These are phyloP conservation scores for Coemansia sp. DNA, from an alignment of 371 early-diverging fungal genomes.

Conservation along the genomic window DNA sequence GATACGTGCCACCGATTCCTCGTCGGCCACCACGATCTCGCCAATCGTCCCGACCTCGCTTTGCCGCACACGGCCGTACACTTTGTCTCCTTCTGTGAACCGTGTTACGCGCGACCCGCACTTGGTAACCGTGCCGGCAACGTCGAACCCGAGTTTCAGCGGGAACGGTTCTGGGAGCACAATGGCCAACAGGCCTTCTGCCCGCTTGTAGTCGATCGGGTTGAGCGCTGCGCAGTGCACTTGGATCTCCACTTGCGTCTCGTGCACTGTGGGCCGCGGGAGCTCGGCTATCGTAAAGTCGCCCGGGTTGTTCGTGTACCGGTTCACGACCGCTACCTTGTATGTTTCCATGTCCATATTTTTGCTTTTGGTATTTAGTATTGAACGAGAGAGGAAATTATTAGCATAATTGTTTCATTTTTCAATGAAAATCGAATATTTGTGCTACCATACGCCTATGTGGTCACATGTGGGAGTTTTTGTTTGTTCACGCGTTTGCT, in stretches of 20 bases:
- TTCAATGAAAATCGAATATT: no score
- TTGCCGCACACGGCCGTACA: slow-evolving; percentile 43
- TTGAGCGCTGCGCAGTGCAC: slow-evolving; percentile 46
- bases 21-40: slow-evolving; percentile 21
- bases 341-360: slow-evolving; percentile 4
- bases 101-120: slow-evolving; percentile 23
- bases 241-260: slow-evolving; percentile 19
- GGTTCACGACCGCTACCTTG: slow-evolving; percentile 10
- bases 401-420: no score
- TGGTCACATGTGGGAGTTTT: no score
- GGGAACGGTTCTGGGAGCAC: slow-evolving; percentile 50
- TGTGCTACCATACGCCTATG: no score
- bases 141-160: slow-evolving; percentile 53
- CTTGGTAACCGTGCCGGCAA: slow-evolving; percentile 38
- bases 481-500: no score
- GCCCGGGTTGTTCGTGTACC: slow-evolving; percentile 13
- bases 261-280: neutral
- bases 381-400: no score
- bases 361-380: neutral
- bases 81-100: slow-evolving; percentile 53
- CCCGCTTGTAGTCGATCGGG: slow-evolving; percentile 42
- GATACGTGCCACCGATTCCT: slow-evolving; percentile 18
- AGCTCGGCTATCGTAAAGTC: slow-evolving; percentile 15
- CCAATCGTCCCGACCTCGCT: slow-evolving; percentile 27
- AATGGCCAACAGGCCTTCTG: slow-evolving; percentile 22